These are phyloP conservation scores for Tolypocladium ophioglossoides DNA, from an alignment of 2,329 filamentous ascomycete genomes.

Conservation along the genomic window DNA sequence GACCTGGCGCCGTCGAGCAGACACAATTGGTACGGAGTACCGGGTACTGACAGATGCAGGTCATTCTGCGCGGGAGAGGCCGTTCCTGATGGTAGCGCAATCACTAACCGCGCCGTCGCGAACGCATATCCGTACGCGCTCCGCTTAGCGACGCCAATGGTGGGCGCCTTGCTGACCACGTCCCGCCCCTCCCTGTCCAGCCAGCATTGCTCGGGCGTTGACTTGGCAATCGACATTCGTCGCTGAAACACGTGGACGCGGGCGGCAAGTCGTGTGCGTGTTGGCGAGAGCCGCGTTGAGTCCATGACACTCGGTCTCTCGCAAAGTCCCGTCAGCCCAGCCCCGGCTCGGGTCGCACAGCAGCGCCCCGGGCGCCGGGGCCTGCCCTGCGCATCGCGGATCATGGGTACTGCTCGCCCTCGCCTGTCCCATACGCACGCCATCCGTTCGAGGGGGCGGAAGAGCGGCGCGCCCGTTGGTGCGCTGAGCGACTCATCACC, in stretches of 20 bases:
- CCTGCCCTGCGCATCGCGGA: neutral
- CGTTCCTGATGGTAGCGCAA: too few species aligned
- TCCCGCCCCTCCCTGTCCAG: neutral
- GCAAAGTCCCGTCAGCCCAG: neutral
- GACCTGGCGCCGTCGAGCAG: too few species aligned
- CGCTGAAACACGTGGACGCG: conserved; percentile 9
- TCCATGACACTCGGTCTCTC: too few species aligned
- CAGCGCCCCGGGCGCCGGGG: neutral
- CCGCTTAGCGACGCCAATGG: neutral
- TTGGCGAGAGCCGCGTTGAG: neutral
- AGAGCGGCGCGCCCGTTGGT: neutral
- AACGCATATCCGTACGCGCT: too few species aligned
- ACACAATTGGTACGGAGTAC: too few species aligned
- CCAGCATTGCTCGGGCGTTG: conserved; percentile 5
- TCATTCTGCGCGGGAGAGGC: too few species aligned
- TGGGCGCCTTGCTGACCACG: neutral
- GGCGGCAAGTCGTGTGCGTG: neutral
- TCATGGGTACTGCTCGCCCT: too few species aligned
- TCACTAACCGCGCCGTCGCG: too few species aligned
- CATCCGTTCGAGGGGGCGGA: too few species aligned
- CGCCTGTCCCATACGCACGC: neutral
- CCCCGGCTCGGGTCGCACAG: neutral
- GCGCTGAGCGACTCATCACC: neutral
- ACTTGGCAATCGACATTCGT: conserved; percentile 14
- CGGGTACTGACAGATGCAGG: too few species aligned